A percentile compares a stretch with the other conserved stretches of the same genome.
Evolutionary conservation across 1,284 basidiomycete genomes (phyloP).

Genomic region (Cystobasidium sp.): DNA sequence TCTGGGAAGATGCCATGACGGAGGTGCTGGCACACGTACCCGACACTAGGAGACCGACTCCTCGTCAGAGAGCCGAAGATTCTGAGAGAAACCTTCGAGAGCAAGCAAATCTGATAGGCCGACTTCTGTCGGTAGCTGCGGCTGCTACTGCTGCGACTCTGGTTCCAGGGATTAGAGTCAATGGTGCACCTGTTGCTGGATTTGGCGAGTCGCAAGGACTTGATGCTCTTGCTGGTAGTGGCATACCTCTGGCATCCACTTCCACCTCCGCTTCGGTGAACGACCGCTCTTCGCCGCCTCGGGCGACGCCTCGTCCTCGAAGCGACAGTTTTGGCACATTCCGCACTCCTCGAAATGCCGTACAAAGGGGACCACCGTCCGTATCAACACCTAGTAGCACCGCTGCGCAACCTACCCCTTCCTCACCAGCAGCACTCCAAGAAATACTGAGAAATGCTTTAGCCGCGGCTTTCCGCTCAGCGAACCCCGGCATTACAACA

Average conservation of each 20-base stretch:
- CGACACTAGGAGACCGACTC: not conserved
- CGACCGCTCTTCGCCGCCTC: not conserved
- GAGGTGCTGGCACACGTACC: not conserved
- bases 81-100: slow-evolving; percentile 10
- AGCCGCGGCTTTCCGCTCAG: slow-evolving; percentile 21
- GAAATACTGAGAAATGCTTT: slow-evolving; percentile 29
- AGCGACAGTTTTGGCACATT: slow-evolving; percentile 19
- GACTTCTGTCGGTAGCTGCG: slow-evolving; percentile 40
- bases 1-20: slow-evolving; percentile 19
- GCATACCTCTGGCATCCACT: not conserved
- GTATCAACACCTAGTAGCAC: not conserved
- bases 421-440: slow-evolving; percentile 6
- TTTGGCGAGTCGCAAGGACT: slow-evolving; percentile 56
- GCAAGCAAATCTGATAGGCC: slow-evolving; percentile 41
- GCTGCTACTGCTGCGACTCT: slow-evolving; percentile 44
- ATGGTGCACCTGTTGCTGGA: slow-evolving; percentile 79
- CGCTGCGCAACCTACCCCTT: not conserved
- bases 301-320: not conserved
- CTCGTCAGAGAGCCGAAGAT: not conserved
- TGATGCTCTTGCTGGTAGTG: not conserved
- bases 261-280: not conserved
- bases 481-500: not conserved
- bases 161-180: slow-evolving; percentile 68
- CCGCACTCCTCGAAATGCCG: not conserved
- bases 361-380: not conserved